Percentiles rank a stretch among this genome's conserved stretches.
These are phyloP conservation scores for Blumeriella jaapii DNA, from an alignment of 2,329 filamentous ascomycete species.

Conservation along the genomic window DNA sequence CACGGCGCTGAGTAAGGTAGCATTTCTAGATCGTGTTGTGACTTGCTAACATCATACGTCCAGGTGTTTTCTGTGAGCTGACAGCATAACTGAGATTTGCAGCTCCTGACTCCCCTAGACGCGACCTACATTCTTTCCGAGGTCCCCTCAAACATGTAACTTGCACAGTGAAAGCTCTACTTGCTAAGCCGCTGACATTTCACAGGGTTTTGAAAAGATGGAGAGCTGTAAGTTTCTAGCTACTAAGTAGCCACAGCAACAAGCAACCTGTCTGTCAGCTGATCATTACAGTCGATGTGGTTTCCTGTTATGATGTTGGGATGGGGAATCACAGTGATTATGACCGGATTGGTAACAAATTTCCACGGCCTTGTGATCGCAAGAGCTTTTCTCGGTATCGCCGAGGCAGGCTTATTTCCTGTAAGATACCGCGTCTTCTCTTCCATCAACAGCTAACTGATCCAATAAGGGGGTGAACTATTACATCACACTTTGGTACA, in stretches of 20 bases:
- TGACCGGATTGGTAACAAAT: conserved; percentile 54
- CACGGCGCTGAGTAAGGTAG: conserved; percentile 45
- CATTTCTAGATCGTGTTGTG: too few relatives aligned
- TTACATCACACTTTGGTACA: conserved; percentile 8
- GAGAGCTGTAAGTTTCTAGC: conserved; percentile 4
- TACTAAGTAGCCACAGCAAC: not conserved
- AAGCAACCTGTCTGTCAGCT: not conserved
- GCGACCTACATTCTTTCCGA: conserved; percentile 7
- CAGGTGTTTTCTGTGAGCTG: conserved; percentile 8
- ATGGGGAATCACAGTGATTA: conserved; percentile 57
- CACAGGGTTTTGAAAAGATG: conserved; percentile 6
- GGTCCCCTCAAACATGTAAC: conserved; percentile 8
- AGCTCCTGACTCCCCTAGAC: not conserved
- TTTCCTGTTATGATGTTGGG: conserved; percentile 50
- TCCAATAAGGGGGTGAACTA: conserved; percentile 5
- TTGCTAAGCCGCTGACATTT: not conserved
- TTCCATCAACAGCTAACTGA: conserved; percentile 37
- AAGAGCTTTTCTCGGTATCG: conserved; percentile 20
- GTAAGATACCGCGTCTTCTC: conserved; percentile 19
- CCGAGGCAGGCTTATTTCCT: conserved; percentile 24
- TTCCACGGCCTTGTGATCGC: conserved; percentile 48
- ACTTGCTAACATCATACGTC: too few relatives aligned
- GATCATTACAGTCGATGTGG: conserved; percentile 36
- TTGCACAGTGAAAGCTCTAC: not conserved
- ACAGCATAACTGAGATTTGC: not conserved